Percentiles rank a stretch among this genome's conserved stretches.
phyloP scores from a whole-genome alignment of 1,284 basidiomycete species.

The Microbotryomycetes sp. region DNA sequence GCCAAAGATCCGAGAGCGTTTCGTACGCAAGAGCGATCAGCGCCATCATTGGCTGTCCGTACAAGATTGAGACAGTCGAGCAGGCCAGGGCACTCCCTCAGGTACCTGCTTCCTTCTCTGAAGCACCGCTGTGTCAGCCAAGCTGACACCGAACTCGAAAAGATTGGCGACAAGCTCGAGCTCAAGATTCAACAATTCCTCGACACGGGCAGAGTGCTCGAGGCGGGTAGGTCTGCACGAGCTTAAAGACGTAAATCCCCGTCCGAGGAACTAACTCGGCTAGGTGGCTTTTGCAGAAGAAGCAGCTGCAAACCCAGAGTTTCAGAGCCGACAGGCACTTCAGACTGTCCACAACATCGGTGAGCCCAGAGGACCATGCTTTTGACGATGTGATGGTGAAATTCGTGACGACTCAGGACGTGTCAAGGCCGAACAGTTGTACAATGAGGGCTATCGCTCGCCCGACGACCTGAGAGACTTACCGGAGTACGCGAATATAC shows the following conservation, averaged over 20 bases:
- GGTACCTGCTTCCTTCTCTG: not conserved
- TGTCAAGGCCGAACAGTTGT: constrained; percentile 56
- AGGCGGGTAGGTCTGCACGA: constrained; percentile 42
- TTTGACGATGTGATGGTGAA: too few species aligned
- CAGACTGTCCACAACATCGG: constrained; percentile 65
- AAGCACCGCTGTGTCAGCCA: too few species aligned
- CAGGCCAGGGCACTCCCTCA: constrained; percentile 20
- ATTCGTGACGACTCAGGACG: too few species aligned
- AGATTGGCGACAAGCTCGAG: constrained; percentile 27
- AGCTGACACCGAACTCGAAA: constrained; percentile 1
- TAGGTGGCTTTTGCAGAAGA: constrained; percentile 1
- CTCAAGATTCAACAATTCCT: constrained; percentile 57
- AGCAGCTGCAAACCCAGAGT: constrained; percentile 42
- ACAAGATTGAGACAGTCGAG: constrained; percentile 17
- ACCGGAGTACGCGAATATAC: not conserved
- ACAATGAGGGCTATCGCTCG: constrained; percentile 54
- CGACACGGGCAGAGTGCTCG: constrained; percentile 50
- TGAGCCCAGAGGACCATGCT: too few species aligned
- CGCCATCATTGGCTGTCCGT: constrained; percentile 30
- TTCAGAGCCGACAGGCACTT: constrained; percentile 52
- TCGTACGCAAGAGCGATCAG: constrained; percentile 25
- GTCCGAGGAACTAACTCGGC: not conserved
- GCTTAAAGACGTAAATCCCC: not conserved
- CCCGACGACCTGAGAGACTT: constrained; percentile 52
- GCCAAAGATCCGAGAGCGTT: constrained; percentile 7